Conservation (phyloP, 1,284 basidiomycete genomes). For the Cutaneotrichosporon cavernicola region DNA sequence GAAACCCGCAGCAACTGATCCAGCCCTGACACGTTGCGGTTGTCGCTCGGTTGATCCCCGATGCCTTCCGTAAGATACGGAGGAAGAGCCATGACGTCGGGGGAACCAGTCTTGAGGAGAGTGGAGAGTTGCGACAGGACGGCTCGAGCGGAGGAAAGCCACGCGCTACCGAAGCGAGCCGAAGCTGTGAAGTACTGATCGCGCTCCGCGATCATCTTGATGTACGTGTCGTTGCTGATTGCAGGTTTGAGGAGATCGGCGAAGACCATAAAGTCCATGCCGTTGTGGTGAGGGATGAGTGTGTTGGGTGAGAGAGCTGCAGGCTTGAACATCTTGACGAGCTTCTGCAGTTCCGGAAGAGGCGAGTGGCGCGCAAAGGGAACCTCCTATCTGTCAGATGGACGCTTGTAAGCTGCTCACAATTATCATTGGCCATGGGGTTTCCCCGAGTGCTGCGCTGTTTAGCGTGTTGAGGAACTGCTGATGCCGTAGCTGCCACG, state of each 20-base stretch:
- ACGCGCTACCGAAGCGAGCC: not conserved
- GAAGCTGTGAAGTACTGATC: not conserved
- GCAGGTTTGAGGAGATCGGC: slow-evolving; percentile 58
- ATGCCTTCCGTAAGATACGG: not conserved
- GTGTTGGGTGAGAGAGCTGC: slow-evolving; percentile 73
- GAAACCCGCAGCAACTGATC: not conserved
- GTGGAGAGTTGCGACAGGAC: not conserved
- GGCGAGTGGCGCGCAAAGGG: slow-evolving; percentile 81
- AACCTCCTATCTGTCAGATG: slow-evolving; percentile 58
- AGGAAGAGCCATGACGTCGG: not conserved
- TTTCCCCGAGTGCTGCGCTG: slow-evolving; percentile 34
- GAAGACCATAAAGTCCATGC: slow-evolving; percentile 63
- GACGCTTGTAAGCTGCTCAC: slow-evolving; percentile 28
- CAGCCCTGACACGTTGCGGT: not conserved
- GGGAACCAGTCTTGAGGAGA: not conserved
- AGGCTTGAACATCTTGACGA: slow-evolving; percentile 77
- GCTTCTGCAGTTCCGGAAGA: slow-evolving; percentile 73
- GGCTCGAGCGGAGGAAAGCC: not conserved
- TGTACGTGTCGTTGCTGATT: not conserved
- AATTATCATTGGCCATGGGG: slow-evolving; percentile 43
- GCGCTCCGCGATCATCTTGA: not conserved
- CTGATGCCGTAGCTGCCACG: slow-evolving; percentile 41
- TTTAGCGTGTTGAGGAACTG: slow-evolving; percentile 27
- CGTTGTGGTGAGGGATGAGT: slow-evolving; percentile 58
- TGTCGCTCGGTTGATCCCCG: not conserved